These are phyloP conservation scores for Solanum phureja DNA, from an alignment of 257 asterid species.

Conservation along the genomic window DNA sequence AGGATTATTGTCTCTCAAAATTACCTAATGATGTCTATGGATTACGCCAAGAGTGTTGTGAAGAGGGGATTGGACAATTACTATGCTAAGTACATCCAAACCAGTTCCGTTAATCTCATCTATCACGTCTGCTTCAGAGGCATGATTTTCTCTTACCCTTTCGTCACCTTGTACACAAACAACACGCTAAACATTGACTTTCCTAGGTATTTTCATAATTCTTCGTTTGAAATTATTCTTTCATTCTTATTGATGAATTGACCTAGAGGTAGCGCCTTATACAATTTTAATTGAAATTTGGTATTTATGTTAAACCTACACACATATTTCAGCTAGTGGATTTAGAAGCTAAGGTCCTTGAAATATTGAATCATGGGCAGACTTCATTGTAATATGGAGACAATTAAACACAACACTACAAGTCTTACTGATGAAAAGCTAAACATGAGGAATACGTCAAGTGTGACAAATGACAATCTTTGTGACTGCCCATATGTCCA, in stretches of 20 bases:
- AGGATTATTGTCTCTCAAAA: no score
- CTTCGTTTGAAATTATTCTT: no score
- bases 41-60: slow-evolving; percentile 16
- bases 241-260: no score
- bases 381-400: neutral
- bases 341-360: neutral
- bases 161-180: slow-evolving; percentile 77
- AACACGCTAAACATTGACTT: neutral
- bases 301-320: no score
- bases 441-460: no score
- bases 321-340: neutral
- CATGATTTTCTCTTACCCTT: slow-evolving; percentile 38
- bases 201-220: neutral
- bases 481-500: no score
- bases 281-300: no score
- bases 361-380: neutral
- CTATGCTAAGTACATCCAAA: slow-evolving; percentile 66
- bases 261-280: no score
- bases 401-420: no score
- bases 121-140: slow-evolving; percentile 74
- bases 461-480: no score
- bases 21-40: no score
- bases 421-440: no score
- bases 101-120: slow-evolving; percentile 51
- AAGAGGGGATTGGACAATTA: slow-evolving; percentile 50